Percentiles rank a stretch among this genome's conserved stretches.
Conservation (phyloP, 306 rosid species). For the Sophora flavescens region DNA sequence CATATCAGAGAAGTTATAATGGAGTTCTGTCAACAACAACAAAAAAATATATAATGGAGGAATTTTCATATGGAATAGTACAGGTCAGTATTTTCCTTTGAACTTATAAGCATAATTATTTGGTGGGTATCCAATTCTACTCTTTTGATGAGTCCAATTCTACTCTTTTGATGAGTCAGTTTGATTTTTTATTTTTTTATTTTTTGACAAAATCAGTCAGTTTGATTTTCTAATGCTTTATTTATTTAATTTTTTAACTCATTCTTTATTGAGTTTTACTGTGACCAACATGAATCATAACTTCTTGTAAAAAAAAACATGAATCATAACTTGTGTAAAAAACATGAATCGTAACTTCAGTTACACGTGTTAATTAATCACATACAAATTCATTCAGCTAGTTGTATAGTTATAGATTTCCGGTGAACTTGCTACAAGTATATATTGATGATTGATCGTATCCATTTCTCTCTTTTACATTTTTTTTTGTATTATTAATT, state of each 20-base stretch:
- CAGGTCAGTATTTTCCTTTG: constrained; percentile 27
- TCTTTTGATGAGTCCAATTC: constrained; percentile 41
- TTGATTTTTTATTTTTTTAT: background rate
- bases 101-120: constrained; percentile 14
- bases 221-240: background rate
- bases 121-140: constrained; percentile 46
- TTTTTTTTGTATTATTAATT: too few relatives aligned
- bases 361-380: too few relatives aligned
- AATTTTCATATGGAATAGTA: constrained; percentile 13
- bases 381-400: too few relatives aligned
- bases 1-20: background rate
- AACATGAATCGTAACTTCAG: background rate
- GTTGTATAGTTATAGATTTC: too few relatives aligned
- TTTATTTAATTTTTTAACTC: background rate
- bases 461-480: too few relatives aligned
- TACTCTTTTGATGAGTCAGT: background rate
- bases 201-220: too few relatives aligned
- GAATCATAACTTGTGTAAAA: background rate
- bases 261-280: background rate
- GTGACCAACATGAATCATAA: background rate
- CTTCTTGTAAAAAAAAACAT: background rate
- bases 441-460: too few relatives aligned
- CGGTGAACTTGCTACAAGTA: too few relatives aligned
- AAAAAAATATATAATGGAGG: background rate
- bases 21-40: background rate